Conservation (phyloP, 371 early-diverging fungal genomes). For the Nematocida sp. region DNA sequence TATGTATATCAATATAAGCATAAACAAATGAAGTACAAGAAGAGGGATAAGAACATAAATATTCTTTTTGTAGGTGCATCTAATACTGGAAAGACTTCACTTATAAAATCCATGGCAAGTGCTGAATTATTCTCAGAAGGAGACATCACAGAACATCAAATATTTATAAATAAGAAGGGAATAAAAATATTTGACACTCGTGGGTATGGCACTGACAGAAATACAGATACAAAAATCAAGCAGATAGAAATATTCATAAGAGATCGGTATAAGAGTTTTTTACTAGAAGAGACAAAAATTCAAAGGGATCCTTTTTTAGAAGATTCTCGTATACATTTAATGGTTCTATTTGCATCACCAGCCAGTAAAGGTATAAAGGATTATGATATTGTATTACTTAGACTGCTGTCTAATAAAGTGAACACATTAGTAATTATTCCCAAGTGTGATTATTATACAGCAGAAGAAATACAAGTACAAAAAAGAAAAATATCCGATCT, state of each 20-base stretch:
- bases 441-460: constrained; percentile 67
- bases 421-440: constrained; percentile 69
- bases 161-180: background rate
- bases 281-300: constrained; percentile 69
- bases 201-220: constrained; percentile 60
- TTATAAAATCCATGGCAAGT: constrained; percentile 7
- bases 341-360: constrained; percentile 66
- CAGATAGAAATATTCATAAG: constrained; percentile 64
- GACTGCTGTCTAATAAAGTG: constrained; percentile 57
- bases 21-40: constrained; percentile 13
- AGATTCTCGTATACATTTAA: constrained; percentile 68
- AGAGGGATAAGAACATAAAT: constrained; percentile 16
- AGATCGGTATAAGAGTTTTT: constrained; percentile 64
- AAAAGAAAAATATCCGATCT: constrained; percentile 61
- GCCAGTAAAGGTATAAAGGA: constrained; percentile 63
- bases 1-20: background rate
- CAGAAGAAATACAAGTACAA: constrained; percentile 49
- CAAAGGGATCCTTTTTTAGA: constrained; percentile 67
- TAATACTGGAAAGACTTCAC: constrained; percentile 14
- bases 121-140: background rate
- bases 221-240: constrained; percentile 57
- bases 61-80: constrained; percentile 39
- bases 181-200: constrained; percentile 61
- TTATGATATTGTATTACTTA: constrained; percentile 66
- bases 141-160: constrained; percentile 17